A percentile compares a stretch with the other conserved stretches of the same genome.
Evolutionary conservation across 2,329 filamentous ascomycete species (phyloP).

Genomic region (Botrytis elliptica): DNA sequence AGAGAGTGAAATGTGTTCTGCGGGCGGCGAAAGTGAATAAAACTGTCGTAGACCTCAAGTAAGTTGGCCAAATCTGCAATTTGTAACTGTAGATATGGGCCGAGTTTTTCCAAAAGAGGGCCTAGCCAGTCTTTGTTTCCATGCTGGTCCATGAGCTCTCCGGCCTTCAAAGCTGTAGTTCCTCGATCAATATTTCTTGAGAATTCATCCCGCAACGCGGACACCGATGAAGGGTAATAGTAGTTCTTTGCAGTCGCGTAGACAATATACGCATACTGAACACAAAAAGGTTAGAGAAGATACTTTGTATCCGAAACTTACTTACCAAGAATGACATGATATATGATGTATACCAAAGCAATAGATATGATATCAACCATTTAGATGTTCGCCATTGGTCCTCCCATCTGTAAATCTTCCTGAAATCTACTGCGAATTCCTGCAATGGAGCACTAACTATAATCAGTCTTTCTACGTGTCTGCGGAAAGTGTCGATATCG

Average conservation of each 20-base stretch:
- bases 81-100: conserved; percentile 41
- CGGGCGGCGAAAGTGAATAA: conserved; percentile 42
- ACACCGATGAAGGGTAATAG: conserved; percentile 25
- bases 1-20: conserved; percentile 35
- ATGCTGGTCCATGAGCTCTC: conserved; percentile 41
- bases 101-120: conserved; percentile 29
- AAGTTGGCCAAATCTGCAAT: conserved; percentile 40
- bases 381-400: conserved; percentile 36
- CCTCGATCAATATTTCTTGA: conserved; percentile 38
- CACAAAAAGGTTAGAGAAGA: neutral
- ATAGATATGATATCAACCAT: conserved; percentile 33
- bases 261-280: conserved; percentile 28
- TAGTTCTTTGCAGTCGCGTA: conserved; percentile 29
- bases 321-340: conserved; percentile 32
- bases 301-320: neutral
- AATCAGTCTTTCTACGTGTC: conserved; percentile 40
- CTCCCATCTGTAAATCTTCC: conserved; percentile 43
- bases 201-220: conserved; percentile 32
- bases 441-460: conserved; percentile 42
- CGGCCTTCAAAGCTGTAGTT: conserved; percentile 37
- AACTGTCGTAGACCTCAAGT: conserved; percentile 41
- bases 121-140: conserved; percentile 41
- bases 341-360: conserved; percentile 30
- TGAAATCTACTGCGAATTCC: conserved; percentile 39
- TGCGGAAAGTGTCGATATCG: conserved; percentile 35